Conservation (phyloP, 208 protist species). For the Crithidia sp. region DNA sequence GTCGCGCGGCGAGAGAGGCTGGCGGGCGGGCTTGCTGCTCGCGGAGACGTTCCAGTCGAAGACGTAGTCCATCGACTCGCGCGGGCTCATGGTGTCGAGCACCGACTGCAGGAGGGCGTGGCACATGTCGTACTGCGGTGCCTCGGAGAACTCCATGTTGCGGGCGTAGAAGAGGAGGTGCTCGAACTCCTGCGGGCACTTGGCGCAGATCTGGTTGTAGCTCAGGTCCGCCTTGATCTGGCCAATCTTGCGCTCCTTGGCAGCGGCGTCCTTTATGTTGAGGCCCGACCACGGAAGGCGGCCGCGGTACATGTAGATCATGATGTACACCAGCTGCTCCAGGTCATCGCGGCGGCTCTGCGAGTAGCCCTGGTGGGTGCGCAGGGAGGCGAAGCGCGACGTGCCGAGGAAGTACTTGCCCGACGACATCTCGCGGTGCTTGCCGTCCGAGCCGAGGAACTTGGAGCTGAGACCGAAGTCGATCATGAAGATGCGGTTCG, state of each 20-base stretch:
- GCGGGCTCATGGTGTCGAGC: slow-evolving; percentile 46
- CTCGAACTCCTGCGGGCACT: slow-evolving; percentile 75
- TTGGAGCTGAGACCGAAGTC: slow-evolving; percentile 95
- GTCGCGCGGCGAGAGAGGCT: slow-evolving; percentile 21
- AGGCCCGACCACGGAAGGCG: slow-evolving; percentile 95
- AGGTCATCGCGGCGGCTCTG: slow-evolving; percentile 91
- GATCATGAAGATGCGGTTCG: slow-evolving; percentile 89
- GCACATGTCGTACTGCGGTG: slow-evolving; percentile 87
- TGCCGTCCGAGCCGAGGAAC: slow-evolving; percentile 63
- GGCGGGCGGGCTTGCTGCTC: slow-evolving; percentile 8
- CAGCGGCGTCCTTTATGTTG: slow-evolving; percentile 78
- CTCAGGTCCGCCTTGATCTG: slow-evolving; percentile 64
- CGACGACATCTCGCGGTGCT: slow-evolving; percentile 69
- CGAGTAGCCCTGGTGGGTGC: slow-evolving; percentile 95
- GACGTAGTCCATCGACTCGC: slow-evolving; percentile 47
- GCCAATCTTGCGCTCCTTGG: slow-evolving; percentile 68
- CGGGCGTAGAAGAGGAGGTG: slow-evolving; percentile 72
- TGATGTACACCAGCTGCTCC: slow-evolving; percentile 91
- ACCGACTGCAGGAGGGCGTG: slow-evolving; percentile 55
- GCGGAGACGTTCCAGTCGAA: slow-evolving; percentile 50
- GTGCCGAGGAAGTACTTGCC: slow-evolving; percentile 97
- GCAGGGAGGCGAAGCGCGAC: slow-evolving; percentile 96
- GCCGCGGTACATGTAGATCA: slow-evolving; percentile 96
- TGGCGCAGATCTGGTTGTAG: slow-evolving; percentile 61
- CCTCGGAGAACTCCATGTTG: slow-evolving; percentile 67